These are phyloP conservation scores for Hagleromyces aurorensis DNA, from an alignment of 805 yeast genomes.

Conservation along the genomic window DNA sequence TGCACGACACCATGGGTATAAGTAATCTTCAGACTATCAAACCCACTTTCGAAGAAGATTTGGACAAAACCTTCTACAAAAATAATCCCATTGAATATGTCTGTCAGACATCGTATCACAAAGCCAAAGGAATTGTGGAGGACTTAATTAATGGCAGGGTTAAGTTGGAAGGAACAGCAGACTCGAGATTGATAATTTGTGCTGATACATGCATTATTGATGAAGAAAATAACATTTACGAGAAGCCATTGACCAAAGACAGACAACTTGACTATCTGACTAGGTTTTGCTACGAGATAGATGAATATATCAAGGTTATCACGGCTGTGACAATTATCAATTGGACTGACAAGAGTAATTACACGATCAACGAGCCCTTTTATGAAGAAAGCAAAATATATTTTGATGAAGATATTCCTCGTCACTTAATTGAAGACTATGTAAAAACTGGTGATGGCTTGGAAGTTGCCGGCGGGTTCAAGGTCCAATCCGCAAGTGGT, in stretches of 20 bases:
- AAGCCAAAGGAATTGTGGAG: constrained; percentile 55
- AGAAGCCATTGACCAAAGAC: constrained; percentile 62
- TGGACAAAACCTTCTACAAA: constrained; percentile 40
- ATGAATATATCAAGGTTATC: constrained; percentile 40
- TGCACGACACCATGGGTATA: constrained; percentile 48
- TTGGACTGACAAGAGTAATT: constrained; percentile 10
- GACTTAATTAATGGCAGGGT: constrained; percentile 27
- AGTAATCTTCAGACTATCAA: constrained; percentile 39
- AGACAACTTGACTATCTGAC: constrained; percentile 45
- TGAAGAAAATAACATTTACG: constrained; percentile 53
- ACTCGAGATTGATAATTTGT: constrained; percentile 37
- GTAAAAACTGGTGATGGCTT: constrained; percentile 65
- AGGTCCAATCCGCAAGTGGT: constrained; percentile 68
- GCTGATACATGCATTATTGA: constrained; percentile 76
- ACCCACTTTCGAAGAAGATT: constrained; percentile 71
- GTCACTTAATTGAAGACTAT: constrained; percentile 52
- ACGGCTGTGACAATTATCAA: constrained; percentile 47
- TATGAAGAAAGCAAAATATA: constrained; percentile 36
- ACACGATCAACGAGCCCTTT: constrained; percentile 19
- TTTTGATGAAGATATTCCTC: constrained; percentile 40
- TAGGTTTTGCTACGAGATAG: constrained; percentile 37
- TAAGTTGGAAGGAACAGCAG: background rate
- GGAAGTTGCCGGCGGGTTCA: constrained; percentile 89
- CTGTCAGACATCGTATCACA: constrained; percentile 55
- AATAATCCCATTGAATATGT: constrained; percentile 44